Percentiles rank a stretch among this genome's conserved stretches.
These are phyloP conservation scores for Cladophialophora psammophila DNA, from an alignment of 2,329 filamentous ascomycete species.

Conservation along the genomic window DNA sequence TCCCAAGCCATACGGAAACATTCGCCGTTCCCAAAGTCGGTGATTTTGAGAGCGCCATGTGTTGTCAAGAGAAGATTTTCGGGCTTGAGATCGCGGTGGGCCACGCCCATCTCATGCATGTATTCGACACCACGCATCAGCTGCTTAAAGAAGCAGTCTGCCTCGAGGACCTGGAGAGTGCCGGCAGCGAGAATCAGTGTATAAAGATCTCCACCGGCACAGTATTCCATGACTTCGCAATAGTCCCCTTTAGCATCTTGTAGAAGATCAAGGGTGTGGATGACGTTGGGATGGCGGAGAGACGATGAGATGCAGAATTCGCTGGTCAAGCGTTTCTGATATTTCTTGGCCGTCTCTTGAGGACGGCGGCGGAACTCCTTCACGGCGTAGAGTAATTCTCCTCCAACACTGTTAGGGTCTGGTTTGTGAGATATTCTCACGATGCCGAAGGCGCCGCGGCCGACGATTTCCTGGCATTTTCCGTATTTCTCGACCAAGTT, in stretches of 20 bases:
- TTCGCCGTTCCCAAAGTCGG: conserved; percentile 97
- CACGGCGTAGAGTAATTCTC: conserved; percentile 92
- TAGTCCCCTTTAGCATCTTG: conserved; percentile 97
- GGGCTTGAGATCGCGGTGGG: conserved; percentile 94
- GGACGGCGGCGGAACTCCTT: conserved; percentile 96
- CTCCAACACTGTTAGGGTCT: conserved; percentile 75
- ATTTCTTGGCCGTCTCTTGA: conserved; percentile 95
- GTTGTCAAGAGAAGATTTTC: conserved; percentile 95
- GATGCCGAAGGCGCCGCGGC: conserved; percentile 94
- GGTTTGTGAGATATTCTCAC: conserved; percentile 98
- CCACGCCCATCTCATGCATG: conserved; percentile 99
- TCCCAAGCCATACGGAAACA: conserved; percentile 99
- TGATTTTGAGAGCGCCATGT: conserved; percentile 93
- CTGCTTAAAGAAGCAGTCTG: conserved; percentile 98
- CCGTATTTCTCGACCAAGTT: conserved; percentile 96
- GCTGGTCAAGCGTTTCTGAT: conserved; percentile 94
- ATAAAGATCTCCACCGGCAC: conserved; percentile 93
- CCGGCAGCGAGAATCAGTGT: conserved; percentile 89
- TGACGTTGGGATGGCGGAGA: conserved; percentile 94
- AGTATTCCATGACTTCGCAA: conserved; percentile 99
- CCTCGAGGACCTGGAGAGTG: conserved; percentile 89
- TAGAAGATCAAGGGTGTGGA: conserved; percentile 93
- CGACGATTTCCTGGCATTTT: conserved; percentile 96
- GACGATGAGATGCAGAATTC: conserved; percentile 99
- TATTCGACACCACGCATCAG: conserved; percentile 99